Evolutionary conservation across 2,329 filamentous ascomycete genomes (phyloP).

Genomic region (Didymella glomerata): DNA sequence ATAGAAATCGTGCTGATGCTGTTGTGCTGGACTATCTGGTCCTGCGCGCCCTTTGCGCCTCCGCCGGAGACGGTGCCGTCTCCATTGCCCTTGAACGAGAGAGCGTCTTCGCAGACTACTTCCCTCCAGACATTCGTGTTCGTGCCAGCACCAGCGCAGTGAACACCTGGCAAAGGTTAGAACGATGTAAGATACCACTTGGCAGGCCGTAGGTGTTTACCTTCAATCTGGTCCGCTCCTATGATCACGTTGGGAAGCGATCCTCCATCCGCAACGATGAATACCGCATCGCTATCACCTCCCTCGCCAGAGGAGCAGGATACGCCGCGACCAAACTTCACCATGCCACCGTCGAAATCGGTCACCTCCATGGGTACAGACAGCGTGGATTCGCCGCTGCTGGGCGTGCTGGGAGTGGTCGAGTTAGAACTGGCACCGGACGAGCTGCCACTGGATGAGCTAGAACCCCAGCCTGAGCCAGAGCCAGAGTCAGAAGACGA

Average conservation of each 20-base stretch:
- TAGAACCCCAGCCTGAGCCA: slow-evolving; percentile 7
- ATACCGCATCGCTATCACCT: slow-evolving; percentile 59
- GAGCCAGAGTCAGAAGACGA: not conserved
- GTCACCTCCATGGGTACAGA: slow-evolving; percentile 30
- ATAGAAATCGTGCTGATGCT: slow-evolving; percentile 52
- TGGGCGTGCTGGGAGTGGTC: slow-evolving; percentile 15
- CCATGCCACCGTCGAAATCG: slow-evolving; percentile 37
- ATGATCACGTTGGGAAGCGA: slow-evolving; percentile 65
- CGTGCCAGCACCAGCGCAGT: slow-evolving; percentile 61
- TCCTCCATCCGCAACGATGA: slow-evolving; percentile 61
- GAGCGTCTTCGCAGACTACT: slow-evolving; percentile 54
- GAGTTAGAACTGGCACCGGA: slow-evolving; percentile 9
- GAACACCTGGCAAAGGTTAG: slow-evolving; percentile 50
- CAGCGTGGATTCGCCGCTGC: slow-evolving; percentile 29
- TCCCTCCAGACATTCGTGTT: slow-evolving; percentile 58
- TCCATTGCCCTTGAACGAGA: slow-evolving; percentile 47
- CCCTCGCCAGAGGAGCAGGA: slow-evolving; percentile 54
- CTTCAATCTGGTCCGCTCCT: slow-evolving; percentile 57
- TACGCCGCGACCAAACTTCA: slow-evolving; percentile 33
- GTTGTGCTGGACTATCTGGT: slow-evolving; percentile 54
- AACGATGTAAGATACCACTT: too few species aligned
- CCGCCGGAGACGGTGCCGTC: slow-evolving; percentile 52
- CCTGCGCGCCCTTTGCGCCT: slow-evolving; percentile 49
- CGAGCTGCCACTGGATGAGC: not conserved
- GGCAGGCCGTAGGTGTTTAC: too few species aligned